phyloP scores from a whole-genome alignment of 371 early-diverging fungal genomes.

The Syncephalastrum sp. region DNA sequence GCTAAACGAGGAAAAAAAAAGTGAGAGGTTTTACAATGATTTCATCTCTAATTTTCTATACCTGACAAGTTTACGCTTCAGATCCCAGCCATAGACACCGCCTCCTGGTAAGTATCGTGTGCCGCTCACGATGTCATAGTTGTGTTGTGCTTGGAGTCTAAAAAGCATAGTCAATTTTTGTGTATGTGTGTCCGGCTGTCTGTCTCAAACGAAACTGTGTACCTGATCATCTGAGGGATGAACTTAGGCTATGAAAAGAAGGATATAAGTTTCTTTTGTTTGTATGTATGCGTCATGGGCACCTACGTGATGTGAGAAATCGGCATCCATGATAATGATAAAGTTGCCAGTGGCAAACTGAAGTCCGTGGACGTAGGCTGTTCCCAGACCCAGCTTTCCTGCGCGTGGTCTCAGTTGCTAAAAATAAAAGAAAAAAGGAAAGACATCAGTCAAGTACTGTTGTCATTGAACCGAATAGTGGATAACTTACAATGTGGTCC shows the following conservation, averaged over 20 bases:
- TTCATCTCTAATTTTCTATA: constrained; percentile 20
- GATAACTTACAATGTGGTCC: constrained; percentile 75
- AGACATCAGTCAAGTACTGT: background rate
- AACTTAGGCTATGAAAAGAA: constrained; percentile 82
- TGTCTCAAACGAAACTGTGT: constrained; percentile 4
- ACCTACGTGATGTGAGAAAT: constrained; percentile 96
- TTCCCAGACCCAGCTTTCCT: constrained; percentile 97
- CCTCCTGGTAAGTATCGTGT: constrained; percentile 91
- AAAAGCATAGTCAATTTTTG: background rate
- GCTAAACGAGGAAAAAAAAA: constrained; percentile 34
- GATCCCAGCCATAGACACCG: constrained; percentile 98
- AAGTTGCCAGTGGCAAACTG: constrained; percentile 93
- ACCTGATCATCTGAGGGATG: constrained; percentile 91
- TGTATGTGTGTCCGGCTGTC: background rate
- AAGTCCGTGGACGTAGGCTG: constrained; percentile 97
- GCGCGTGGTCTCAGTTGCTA: constrained; percentile 87
- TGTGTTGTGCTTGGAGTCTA: constrained; percentile 75
- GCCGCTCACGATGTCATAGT: constrained; percentile 95
- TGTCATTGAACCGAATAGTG: background rate
- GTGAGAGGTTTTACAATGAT: background rate
- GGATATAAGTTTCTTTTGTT: background rate
- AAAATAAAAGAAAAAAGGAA: background rate
- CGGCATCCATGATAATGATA: constrained; percentile 99
- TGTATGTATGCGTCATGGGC: background rate
- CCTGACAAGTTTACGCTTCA: constrained; percentile 95